phyloP scores from a whole-genome alignment of 2,329 filamentous ascomycete species.

The Colletotrichum ledebouriae region DNA sequence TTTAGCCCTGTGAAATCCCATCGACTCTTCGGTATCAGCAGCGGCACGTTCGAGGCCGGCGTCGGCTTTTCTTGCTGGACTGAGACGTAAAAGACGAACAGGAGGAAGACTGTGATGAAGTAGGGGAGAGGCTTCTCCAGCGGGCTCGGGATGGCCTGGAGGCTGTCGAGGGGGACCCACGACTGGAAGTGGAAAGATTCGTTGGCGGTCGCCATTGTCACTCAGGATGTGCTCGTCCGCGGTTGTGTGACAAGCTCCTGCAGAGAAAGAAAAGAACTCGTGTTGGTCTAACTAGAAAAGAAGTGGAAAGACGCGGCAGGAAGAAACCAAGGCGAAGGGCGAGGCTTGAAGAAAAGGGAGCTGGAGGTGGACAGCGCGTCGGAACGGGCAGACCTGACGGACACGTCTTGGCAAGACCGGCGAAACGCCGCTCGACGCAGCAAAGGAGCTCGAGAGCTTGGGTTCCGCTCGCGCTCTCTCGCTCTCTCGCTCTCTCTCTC shows the following conservation, averaged over 20 bases:
- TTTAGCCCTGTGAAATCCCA: slow-evolving; percentile 37
- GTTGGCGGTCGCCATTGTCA: slow-evolving; percentile 38
- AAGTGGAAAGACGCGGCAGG: background rate
- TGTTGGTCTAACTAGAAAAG: slow-evolving; percentile 5
- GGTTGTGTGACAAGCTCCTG: slow-evolving; percentile 11
- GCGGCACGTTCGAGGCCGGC: slow-evolving; percentile 10
- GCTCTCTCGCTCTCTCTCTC: background rate
- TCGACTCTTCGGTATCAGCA: slow-evolving; percentile 19
- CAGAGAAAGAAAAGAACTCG: background rate
- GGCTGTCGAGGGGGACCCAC: slow-evolving; percentile 34
- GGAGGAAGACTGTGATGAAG: slow-evolving; percentile 33
- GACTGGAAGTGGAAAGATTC: slow-evolving; percentile 31
- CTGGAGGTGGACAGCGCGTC: slow-evolving; percentile 29
- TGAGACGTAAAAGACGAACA: slow-evolving; percentile 39
- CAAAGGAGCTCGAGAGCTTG: slow-evolving; percentile 38
- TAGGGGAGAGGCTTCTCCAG: slow-evolving; percentile 38
- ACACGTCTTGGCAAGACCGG: slow-evolving; percentile 28
- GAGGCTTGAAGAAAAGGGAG: slow-evolving; percentile 38
- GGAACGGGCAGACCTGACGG: slow-evolving; percentile 34
- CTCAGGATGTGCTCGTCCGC: slow-evolving; percentile 14
- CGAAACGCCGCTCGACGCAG: slow-evolving; percentile 35
- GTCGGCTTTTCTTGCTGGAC: slow-evolving; percentile 30
- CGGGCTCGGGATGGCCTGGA: slow-evolving; percentile 35
- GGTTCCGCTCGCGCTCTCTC: slow-evolving; percentile 16
- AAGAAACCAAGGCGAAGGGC: slow-evolving; percentile 11